phyloP scores from a whole-genome alignment of 2,329 filamentous ascomycete genomes.

The Nemania sp. region DNA sequence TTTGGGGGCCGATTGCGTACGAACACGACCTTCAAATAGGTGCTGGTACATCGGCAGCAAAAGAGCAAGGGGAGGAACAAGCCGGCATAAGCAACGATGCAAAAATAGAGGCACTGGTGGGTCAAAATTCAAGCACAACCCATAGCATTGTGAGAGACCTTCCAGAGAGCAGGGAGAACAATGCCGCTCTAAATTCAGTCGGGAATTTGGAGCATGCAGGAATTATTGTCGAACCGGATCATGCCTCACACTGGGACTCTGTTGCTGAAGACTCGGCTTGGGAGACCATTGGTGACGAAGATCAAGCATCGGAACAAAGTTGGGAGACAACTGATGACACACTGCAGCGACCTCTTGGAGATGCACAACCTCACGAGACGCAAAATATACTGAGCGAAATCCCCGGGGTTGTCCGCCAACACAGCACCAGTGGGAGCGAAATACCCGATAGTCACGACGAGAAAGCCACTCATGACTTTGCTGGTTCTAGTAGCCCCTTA shows the following conservation, averaged over 20 bases:
- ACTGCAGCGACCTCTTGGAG: neutral
- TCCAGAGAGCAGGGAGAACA: neutral
- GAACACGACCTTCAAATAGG: neutral
- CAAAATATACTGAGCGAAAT: neutral
- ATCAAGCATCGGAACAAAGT: constrained; percentile 7
- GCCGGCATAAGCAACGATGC: neutral
- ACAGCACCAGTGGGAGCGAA: neutral
- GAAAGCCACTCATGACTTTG: neutral
- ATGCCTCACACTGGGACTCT: too few species aligned
- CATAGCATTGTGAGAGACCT: neutral
- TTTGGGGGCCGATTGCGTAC: neutral
- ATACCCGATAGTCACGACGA: neutral
- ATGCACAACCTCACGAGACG: neutral
- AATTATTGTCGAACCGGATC: too few species aligned
- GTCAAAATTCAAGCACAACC: neutral
- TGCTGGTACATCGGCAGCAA: neutral
- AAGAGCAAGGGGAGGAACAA: neutral
- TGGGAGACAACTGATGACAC: constrained; percentile 11
- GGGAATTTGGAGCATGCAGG: too few species aligned
- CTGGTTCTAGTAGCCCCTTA: neutral
- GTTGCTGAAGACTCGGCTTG: constrained; percentile 8
- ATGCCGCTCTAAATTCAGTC: neutral
- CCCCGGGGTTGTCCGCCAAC: neutral
- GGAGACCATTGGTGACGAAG: constrained; percentile 17
- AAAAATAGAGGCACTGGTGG: neutral